phyloP scores from a whole-genome alignment of 1,284 basidiomycete genomes.

The Leccinum fallax region DNA sequence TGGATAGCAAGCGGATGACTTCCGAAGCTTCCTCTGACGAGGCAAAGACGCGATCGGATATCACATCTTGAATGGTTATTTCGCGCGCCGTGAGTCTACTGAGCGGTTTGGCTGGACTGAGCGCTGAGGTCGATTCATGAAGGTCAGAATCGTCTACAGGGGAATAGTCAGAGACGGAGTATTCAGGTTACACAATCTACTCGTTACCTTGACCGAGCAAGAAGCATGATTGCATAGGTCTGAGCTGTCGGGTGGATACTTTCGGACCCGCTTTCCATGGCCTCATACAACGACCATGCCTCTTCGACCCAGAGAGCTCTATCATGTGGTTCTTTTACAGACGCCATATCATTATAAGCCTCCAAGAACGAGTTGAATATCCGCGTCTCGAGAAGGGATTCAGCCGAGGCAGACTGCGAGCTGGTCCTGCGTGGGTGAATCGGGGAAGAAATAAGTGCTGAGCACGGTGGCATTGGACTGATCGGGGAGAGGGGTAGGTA shows the following conservation, averaged over 20 bases:
- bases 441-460: slow-evolving; percentile 62
- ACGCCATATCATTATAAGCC: slow-evolving; percentile 64
- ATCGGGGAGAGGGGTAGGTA: slow-evolving; percentile 63
- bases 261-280: slow-evolving; percentile 54
- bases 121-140: slow-evolving; percentile 10
- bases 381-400: slow-evolving; percentile 41
- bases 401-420: slow-evolving; percentile 51
- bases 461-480: slow-evolving; percentile 39
- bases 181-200: neutral
- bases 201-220: slow-evolving; percentile 55
- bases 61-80: slow-evolving; percentile 53
- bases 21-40: slow-evolving; percentile 55
- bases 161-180: slow-evolving; percentile 10
- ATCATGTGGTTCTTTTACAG: slow-evolving; percentile 44
- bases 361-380: slow-evolving; percentile 60
- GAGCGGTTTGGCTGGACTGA: slow-evolving; percentile 42
- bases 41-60: slow-evolving; percentile 58
- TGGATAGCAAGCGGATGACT: slow-evolving; percentile 59
- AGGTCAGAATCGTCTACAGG: slow-evolving; percentile 40
- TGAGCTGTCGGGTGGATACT: slow-evolving; percentile 52
- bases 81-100: slow-evolving; percentile 49
- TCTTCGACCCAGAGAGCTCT: slow-evolving; percentile 58
- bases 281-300: slow-evolving; percentile 57
- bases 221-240: slow-evolving; percentile 70
- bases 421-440: slow-evolving; percentile 65